Percentiles rank a stretch among this genome's conserved stretches.
These are phyloP conservation scores for Alternaria infectoria DNA, from an alignment of 2,329 filamentous ascomycete species.

Conservation along the genomic window DNA sequence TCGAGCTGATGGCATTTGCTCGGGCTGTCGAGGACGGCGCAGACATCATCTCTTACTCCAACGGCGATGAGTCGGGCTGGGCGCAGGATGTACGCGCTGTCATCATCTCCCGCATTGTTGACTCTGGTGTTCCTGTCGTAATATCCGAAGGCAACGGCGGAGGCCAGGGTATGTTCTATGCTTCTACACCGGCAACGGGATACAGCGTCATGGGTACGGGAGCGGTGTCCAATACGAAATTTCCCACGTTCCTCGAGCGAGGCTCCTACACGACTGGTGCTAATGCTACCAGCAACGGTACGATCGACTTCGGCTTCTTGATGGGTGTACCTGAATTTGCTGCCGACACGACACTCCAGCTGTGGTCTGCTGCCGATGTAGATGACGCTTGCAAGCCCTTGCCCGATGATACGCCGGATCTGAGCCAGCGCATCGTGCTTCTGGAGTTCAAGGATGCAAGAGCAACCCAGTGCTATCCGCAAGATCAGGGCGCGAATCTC, in stretches of 20 bases:
- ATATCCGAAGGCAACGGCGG: conserved; percentile 62
- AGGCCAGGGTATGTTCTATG: conserved; percentile 56
- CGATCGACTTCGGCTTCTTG: conserved; percentile 38
- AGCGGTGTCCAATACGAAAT: conserved; percentile 51
- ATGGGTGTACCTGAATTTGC: conserved; percentile 39
- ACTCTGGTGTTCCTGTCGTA: conserved; percentile 57
- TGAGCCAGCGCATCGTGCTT: conserved; percentile 62
- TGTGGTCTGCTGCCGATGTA: conserved; percentile 51
- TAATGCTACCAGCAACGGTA: conserved; percentile 35
- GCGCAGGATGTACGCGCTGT: conserved; percentile 48
- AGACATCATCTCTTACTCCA: conserved; percentile 44
- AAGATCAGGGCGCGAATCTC: conserved; percentile 23
- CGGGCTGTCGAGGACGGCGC: conserved; percentile 62
- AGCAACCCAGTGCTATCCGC: conserved; percentile 21
- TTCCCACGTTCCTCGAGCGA: conserved; percentile 12
- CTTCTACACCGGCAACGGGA: conserved; percentile 51
- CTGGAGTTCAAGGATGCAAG: conserved; percentile 16
- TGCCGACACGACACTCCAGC: conserved; percentile 17
- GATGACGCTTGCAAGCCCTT: conserved; percentile 61
- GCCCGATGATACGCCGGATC: conserved; percentile 62
- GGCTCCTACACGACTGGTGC: conserved; percentile 38
- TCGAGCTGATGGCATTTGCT: conserved; percentile 19
- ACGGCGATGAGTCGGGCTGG: conserved; percentile 34
- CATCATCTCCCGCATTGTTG: conserved; percentile 52
- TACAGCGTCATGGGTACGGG: conserved; percentile 54